Conservation (phyloP, 2,329 filamentous ascomycete genomes). For the Penicillium concentricum region DNA sequence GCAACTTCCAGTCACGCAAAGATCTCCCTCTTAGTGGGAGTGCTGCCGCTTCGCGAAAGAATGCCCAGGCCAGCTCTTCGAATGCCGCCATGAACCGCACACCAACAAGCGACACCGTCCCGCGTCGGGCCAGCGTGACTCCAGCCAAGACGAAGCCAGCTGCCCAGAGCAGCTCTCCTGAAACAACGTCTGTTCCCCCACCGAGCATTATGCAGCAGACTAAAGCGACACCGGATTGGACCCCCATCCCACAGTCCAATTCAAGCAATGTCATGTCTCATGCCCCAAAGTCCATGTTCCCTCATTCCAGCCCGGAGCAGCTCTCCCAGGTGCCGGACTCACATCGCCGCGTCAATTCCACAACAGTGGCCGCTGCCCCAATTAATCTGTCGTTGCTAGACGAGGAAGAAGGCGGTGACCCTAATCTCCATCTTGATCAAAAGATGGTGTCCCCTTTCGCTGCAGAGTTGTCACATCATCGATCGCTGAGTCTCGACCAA, state of each 20-base stretch:
- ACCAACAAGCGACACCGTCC: conserved; percentile 31
- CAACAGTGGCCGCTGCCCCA: conserved; percentile 34
- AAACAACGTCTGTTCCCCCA: conserved; percentile 32
- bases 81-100: conserved; percentile 31
- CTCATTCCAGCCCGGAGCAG: conserved; percentile 54
- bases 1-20: conserved; percentile 92
- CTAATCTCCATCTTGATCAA: conserved; percentile 18
- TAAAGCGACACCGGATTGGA: conserved; percentile 37
- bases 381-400: conserved; percentile 58
- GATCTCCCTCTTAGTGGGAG: conserved; percentile 84
- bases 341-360: conserved; percentile 34
- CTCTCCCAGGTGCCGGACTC: conserved; percentile 43
- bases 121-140: conserved; percentile 26
- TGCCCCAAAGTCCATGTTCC: conserved; percentile 42
- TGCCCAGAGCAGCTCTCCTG: conserved; percentile 37
- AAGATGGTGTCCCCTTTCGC: conserved; percentile 24
- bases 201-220: conserved; percentile 26
- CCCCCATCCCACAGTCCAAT: conserved; percentile 32
- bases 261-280: conserved; percentile 23
- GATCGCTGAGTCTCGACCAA: conserved; percentile 25
- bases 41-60: conserved; percentile 74
- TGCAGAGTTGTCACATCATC: conserved; percentile 30
- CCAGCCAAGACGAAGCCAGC: conserved; percentile 31
- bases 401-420: conserved; percentile 54
- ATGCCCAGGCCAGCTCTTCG: conserved; percentile 46